Evolutionary conservation across 805 yeast genomes (phyloP).

Genomic region (Kluyveromyces dobzhanskii): DNA sequence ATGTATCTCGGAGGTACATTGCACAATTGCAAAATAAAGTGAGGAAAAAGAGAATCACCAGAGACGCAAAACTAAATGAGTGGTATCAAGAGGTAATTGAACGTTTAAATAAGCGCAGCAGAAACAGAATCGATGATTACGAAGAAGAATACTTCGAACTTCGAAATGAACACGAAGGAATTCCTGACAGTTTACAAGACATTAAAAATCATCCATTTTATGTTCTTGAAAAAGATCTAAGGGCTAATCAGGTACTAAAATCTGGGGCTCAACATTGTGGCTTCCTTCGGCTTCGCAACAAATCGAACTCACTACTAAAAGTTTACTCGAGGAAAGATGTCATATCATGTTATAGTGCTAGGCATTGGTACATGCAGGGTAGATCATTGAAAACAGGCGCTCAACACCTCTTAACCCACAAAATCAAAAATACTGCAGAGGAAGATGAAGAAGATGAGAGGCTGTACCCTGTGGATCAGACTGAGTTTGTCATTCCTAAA

Average conservation of each 20-base stretch:
- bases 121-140: constrained; percentile 29
- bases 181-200: constrained; percentile 78
- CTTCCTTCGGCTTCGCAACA: constrained; percentile 42
- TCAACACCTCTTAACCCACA: constrained; percentile 45
- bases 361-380: constrained; percentile 82
- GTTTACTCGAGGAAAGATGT: constrained; percentile 68
- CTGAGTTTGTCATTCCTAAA: constrained; percentile 61
- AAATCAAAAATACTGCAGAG: constrained; percentile 30
- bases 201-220: constrained; percentile 82
- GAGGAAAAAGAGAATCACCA: constrained; percentile 61
- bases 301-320: constrained; percentile 37
- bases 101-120: constrained; percentile 20
- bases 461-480: constrained; percentile 71
- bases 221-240: constrained; percentile 68
- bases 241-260: constrained; percentile 60
- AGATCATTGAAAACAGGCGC: constrained; percentile 64
- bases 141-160: constrained; percentile 29
- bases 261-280: constrained; percentile 65
- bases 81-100: constrained; percentile 51
- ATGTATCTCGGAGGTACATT: constrained; percentile 80
- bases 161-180: constrained; percentile 66
- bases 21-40: constrained; percentile 61
- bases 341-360: constrained; percentile 55
- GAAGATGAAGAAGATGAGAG: constrained; percentile 52
- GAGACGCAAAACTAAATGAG: constrained; percentile 42